Base-by-base conservation (phyloP, 495 filamentous ascomycete genomes). In the Elasticomyces elasticus region DNA sequence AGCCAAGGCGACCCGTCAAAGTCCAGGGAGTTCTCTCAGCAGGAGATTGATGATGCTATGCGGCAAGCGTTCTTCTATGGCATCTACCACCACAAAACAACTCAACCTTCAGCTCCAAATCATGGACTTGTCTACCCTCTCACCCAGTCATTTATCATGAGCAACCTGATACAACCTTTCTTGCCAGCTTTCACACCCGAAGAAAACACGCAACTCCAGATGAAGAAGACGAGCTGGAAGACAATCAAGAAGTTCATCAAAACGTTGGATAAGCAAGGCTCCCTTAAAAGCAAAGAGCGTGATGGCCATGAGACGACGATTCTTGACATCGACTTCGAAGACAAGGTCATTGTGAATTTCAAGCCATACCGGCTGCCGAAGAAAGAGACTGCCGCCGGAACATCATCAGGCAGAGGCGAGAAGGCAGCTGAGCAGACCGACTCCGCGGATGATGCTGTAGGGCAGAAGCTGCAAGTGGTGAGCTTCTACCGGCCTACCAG, bases 221-320 rank as follows among this genome's bases (percentile, higher is more conserved):
- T 87, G 63, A 87, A 86, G 69, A 87, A 84, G 67, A 83, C 83
- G 5, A 83, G 76, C 65, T 85, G 82, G 77, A 87, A 87, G 67
- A 86, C 79, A 51, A 74, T 81, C 38, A 82, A 80, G 54, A 87
- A 86, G 55, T 86, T 86, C 64, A 79, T 87, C 66, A 87, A 86
- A 63, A 66, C 76, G 28, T 66, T 87, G 9, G 84, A 86, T 62
- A 86, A 85, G 62, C 68, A 79, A 48, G 62, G 72, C 5, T 63
- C 85, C 12, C 64, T 86, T 38, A 84, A 79, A 58, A 76, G 74
- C 28, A 87, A 87, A 62, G 82, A 85, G 27, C 76, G 80, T 33
- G 79, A 73, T 52, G 81, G 83, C 5, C 73, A 79, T 42, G 84
- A 87, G 62, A 79, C 78, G 1, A 74, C 84, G 13, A 76, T 87